Percentiles rank a stretch among this genome's conserved stretches.
These are phyloP conservation scores for Malus orientalis DNA, from an alignment of 306 rosid species.

Conservation along the genomic window DNA sequence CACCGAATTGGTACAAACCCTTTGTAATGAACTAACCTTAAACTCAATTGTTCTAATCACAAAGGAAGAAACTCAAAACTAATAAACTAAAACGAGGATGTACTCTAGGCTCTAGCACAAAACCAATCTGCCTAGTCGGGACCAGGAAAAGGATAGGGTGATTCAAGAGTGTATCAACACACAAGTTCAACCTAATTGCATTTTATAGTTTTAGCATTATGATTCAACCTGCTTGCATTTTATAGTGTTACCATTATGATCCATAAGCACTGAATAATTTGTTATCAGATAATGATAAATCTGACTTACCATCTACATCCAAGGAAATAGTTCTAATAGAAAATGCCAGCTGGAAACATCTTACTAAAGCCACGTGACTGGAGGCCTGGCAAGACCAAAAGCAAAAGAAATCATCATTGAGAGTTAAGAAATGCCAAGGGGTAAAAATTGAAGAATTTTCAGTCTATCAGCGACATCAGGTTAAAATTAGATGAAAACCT, in stretches of 20 bases:
- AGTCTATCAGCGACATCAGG: background rate
- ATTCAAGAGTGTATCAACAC: background rate
- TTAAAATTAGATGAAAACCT: background rate
- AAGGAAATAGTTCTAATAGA: conserved; percentile 59
- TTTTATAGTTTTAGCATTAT: background rate
- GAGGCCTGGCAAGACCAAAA: conserved; percentile 52
- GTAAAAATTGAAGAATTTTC: background rate
- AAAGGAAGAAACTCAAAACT: background rate
- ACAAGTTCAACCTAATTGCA: background rate
- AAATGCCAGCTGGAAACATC: conserved; percentile 93
- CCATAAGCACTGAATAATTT: background rate
- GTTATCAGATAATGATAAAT: background rate
- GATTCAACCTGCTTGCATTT: background rate
- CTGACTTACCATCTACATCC: conserved; percentile 59
- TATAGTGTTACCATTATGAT: background rate
- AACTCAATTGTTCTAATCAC: background rate
- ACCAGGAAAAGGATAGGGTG: background rate
- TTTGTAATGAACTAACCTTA: background rate
- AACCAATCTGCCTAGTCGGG: background rate
- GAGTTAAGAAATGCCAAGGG: background rate
- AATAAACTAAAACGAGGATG: background rate
- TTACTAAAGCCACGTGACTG: conserved; percentile 58
- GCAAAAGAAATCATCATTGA: conserved; percentile 20
- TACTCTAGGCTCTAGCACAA: background rate
- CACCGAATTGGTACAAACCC: background rate